Base-by-base conservation (phyloP, 495 filamentous ascomycete species). In the Hyaloscypha variabilis region DNA sequence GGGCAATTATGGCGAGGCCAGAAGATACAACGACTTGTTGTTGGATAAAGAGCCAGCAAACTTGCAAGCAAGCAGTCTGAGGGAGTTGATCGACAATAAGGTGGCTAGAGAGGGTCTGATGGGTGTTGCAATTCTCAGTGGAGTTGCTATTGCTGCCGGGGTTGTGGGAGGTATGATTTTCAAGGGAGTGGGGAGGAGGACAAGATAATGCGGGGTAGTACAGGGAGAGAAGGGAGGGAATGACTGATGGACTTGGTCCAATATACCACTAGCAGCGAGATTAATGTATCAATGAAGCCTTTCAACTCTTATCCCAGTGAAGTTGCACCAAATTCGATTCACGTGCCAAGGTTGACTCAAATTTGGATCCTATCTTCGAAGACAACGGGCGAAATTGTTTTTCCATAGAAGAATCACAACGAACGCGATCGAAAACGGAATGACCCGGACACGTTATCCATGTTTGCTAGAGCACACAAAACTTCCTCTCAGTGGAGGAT, bases 61-160 rank as follows among this genome's bases (percentile, higher is more conserved):
- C 76, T 74, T 96, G 67, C 95, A 99, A 75, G 93, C 95, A 23
- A 81, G 83, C 28, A 96, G 94, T 77, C 79, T 99, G 72, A 86
- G 89, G 68, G 79, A 84, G 28, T 77, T 98, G 75, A 96, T 99
- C 71, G 93, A 98, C 74, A 95, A 99, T 69, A 96, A 93, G 77
- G 95, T 99, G 65, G 88, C 92, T 49, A 94, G 88, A 82, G 95
- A 99, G 77, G 96, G 95, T 2, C 71, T 99, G 67, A 80, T 97
- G 81, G 95, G 95, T 30, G 92, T 97, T 66, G 95, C 95, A n/a
- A 98, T 99, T 76, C 86, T 98, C 53, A 93, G 95, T 66, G 95
- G 95, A 46, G 83, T 98, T 58, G 94, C 94, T 50, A 88, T 98
- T 67, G 93, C 92, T 10, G 95, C 93, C 14, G 94, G 93, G n/a